Percentiles rank a stretch among this genome's conserved stretches.
Conservation (phyloP, 495 filamentous ascomycete species). For the Daldinia loculata region DNA sequence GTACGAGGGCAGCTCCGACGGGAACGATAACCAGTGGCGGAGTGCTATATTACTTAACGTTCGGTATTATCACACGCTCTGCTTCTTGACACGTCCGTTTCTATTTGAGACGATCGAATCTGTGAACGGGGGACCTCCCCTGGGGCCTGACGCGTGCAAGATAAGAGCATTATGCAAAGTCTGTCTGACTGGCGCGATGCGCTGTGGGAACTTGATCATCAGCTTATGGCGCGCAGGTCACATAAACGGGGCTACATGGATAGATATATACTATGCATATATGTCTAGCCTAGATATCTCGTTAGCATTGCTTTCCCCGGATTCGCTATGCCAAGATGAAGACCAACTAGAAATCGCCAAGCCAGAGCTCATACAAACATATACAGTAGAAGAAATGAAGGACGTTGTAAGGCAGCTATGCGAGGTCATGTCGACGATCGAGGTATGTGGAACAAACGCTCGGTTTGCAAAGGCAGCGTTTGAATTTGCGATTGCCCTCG, state of each 20-base stretch:
- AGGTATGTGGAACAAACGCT: constrained; percentile 37
- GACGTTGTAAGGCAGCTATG: constrained; percentile 22
- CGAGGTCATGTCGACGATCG: constrained; percentile 35
- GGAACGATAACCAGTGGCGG: constrained; percentile 41
- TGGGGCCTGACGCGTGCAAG: constrained; percentile 23
- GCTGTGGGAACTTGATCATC: constrained; percentile 22
- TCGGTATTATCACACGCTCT: constrained; percentile 46
- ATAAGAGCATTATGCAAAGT: constrained; percentile 27
- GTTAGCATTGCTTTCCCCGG: constrained; percentile 29
- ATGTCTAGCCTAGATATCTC: constrained; percentile 33
- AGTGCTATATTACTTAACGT: constrained; percentile 45
- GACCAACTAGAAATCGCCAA: constrained; percentile 21
- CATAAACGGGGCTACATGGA: constrained; percentile 35
- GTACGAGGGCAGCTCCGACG: constrained; percentile 8
- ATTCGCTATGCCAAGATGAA: constrained; percentile 18
- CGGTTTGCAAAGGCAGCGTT: constrained; percentile 37
- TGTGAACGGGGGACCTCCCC: not conserved
- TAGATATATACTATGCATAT: constrained; percentile 39
- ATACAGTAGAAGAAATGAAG: constrained; percentile 31
- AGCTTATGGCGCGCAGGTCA: constrained; percentile 26
- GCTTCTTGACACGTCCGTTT: constrained; percentile 47
- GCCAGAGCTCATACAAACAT: constrained; percentile 9
- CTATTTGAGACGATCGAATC: constrained; percentile 37
- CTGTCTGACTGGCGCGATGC: constrained; percentile 38
- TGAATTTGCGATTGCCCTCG: constrained; percentile 32